phyloP scores from a whole-genome alignment of 495 filamentous ascomycete species.

The Penicillium lividum region DNA sequence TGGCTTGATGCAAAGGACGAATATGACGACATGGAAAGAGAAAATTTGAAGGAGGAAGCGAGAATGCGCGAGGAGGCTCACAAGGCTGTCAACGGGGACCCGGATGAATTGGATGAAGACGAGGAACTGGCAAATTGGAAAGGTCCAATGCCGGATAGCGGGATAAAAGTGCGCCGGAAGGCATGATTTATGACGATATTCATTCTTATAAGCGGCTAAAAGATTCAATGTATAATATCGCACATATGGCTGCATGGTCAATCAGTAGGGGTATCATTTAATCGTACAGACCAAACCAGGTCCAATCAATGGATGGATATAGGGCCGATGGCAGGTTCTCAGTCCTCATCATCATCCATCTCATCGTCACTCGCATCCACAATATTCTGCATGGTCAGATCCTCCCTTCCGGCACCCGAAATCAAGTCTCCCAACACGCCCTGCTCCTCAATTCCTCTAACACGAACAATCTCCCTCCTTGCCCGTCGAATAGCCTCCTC shows the following conservation, averaged over 20 bases:
- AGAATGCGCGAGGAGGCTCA: conserved; percentile 37
- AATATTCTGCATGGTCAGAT: conserved; percentile 20
- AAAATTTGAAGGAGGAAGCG: conserved; percentile 66
- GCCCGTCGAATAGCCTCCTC: conserved; percentile 82
- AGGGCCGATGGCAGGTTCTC: conserved; percentile 1
- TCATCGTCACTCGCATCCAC: conserved; percentile 53
- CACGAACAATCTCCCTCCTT: conserved; percentile 65
- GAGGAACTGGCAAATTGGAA: conserved; percentile 39
- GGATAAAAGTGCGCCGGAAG: conserved; percentile 49
- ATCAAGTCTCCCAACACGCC: conserved; percentile 43
- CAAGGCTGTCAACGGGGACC: conserved; percentile 21
- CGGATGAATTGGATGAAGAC: conserved; percentile 30
- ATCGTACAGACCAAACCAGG: neutral
- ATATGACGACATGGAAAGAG: conserved; percentile 78
- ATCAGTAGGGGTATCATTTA: conserved; percentile 24
- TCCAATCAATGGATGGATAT: neutral
- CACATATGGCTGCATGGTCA: conserved; percentile 1
- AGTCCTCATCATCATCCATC: conserved; percentile 34
- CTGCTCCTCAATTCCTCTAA: conserved; percentile 48
- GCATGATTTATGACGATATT: conserved; percentile 14
- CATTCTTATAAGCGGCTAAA: conserved; percentile 2
- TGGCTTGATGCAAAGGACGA: conserved; percentile 90
- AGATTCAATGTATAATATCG: conserved; percentile 33
- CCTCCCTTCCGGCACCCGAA: conserved; percentile 25
- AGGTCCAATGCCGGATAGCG: conserved; percentile 41